Percentiles rank a stretch among this genome's conserved stretches.
phyloP scores from a whole-genome alignment of 495 filamentous ascomycete genomes.

The Penicillium chermesinum region DNA sequence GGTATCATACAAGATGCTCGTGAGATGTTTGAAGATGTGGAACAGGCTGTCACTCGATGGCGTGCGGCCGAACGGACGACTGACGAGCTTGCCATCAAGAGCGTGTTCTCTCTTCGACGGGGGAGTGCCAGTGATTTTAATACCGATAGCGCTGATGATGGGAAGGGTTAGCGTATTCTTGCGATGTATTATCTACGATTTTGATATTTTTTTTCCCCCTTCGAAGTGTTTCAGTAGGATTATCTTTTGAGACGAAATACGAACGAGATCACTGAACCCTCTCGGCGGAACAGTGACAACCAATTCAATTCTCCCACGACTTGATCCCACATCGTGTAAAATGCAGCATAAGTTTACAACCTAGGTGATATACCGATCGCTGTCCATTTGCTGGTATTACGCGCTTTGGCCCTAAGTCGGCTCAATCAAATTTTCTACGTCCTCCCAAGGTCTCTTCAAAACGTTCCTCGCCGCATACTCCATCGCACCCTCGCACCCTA shows the following conservation, averaged over 20 bases:
- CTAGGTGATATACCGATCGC: too few relatives aligned
- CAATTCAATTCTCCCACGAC: not conserved
- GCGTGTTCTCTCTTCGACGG: constrained; percentile 36
- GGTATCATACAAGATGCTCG: constrained; percentile 75
- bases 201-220: not conserved
- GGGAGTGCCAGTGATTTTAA: constrained; percentile 41
- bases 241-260: not conserved
- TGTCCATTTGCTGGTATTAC: too few relatives aligned
- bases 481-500: constrained; percentile 3
- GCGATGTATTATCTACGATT: constrained; percentile 4
- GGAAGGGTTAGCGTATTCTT: constrained; percentile 24
- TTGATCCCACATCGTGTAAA: not conserved
- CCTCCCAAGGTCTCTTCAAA: not conserved
- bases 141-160: constrained; percentile 39
- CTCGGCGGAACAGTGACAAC: not conserved
- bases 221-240: not conserved
- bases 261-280: not conserved
- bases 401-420: too few relatives aligned
- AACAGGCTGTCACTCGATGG: constrained; percentile 55
- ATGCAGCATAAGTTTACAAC: not conserved
- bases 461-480: constrained; percentile 1
- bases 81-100: constrained; percentile 41
- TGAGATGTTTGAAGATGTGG: constrained; percentile 77
- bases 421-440: not conserved
- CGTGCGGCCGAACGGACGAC: constrained; percentile 51